These are phyloP conservation scores for Cladophialophora carrionii DNA, from an alignment of 2,329 filamentous ascomycete genomes.

Conservation along the genomic window DNA sequence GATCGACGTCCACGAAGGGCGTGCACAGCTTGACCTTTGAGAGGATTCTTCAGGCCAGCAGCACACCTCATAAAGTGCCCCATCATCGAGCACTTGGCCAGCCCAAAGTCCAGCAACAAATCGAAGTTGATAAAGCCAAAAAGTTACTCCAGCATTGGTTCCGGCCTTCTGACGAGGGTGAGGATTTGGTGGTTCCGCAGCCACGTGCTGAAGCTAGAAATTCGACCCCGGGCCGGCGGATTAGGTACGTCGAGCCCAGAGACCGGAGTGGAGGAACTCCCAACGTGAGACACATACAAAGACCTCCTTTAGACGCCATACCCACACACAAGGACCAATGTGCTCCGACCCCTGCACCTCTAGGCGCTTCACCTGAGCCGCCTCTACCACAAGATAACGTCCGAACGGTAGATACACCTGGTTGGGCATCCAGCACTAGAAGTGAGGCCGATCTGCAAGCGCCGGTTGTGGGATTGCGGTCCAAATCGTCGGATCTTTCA, in stretches of 20 bases:
- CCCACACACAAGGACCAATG: not conserved
- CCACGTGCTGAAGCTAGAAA: not conserved
- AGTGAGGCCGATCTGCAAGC: not conserved
- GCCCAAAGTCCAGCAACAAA: slow-evolving; percentile 4
- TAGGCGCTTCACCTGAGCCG: not conserved
- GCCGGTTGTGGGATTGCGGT: not conserved
- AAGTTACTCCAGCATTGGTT: slow-evolving; percentile 5
- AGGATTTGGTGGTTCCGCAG: not conserved
- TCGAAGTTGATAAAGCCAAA: slow-evolving; percentile 1
- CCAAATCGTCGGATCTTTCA: not conserved
- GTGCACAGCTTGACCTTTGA: slow-evolving; percentile 3
- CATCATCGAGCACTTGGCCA: not conserved
- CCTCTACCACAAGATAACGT: not conserved
- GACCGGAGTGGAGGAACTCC: not conserved
- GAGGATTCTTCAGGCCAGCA: slow-evolving; percentile 1
- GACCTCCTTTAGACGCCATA: not conserved
- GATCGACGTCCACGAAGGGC: not conserved
- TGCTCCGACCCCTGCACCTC: not conserved
- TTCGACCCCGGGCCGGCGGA: not conserved
- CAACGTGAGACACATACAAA: not conserved
- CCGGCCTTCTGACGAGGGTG: not conserved
- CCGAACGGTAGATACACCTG: not conserved
- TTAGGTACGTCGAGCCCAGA: not conserved
- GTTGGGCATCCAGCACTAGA: not conserved
- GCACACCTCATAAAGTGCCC: not conserved